Evolutionary conservation across 164 flowering plant genomes (phyloP).

Genomic region (Dillenia suffruticosa): DNA sequence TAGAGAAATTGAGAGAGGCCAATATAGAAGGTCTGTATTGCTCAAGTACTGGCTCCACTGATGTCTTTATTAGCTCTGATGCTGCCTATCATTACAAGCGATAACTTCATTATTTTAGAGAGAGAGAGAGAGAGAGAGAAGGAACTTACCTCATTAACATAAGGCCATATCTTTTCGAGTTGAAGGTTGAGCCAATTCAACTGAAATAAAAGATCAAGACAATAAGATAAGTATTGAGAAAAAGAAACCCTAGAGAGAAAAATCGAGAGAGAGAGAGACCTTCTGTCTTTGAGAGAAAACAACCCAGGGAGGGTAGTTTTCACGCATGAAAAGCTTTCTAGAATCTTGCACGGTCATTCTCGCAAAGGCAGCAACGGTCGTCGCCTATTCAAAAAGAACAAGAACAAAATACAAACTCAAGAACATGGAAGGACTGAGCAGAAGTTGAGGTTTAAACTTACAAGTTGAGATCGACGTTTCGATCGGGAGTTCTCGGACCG

Average conservation of each 20-base stretch:
- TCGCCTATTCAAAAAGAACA: constrained; percentile 35
- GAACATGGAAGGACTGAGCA: background rate
- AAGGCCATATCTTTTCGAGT: constrained; percentile 93
- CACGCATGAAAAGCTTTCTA: constrained; percentile 64
- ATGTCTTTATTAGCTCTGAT: constrained; percentile 78
- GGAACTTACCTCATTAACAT: constrained; percentile 68
- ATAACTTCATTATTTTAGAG: background rate
- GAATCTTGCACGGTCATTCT: constrained; percentile 95
- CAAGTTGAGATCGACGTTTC: constrained; percentile 54
- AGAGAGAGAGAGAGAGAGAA: background rate
- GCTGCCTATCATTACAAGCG: constrained; percentile 61
- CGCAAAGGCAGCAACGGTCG: constrained; percentile 73
- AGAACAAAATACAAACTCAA: constrained; percentile 1
- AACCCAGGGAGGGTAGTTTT: constrained; percentile 82
- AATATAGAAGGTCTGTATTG: constrained; percentile 74
- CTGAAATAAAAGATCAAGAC: constrained; percentile 34
- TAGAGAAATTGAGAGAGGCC: constrained; percentile 77
- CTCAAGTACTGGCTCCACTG: constrained; percentile 87
- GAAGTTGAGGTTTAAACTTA: constrained; percentile 10
- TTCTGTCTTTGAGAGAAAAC: constrained; percentile 82
- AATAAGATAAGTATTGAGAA: constrained; percentile 6
- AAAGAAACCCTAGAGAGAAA: background rate
- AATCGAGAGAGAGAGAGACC: constrained; percentile 14
- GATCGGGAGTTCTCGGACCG: constrained; percentile 64
- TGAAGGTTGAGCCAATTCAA: constrained; percentile 83